Percentiles rank a stretch among this genome's conserved stretches.
Conservation (phyloP, 257 asterid genomes). For the Oldenlandia corymbosa region DNA sequence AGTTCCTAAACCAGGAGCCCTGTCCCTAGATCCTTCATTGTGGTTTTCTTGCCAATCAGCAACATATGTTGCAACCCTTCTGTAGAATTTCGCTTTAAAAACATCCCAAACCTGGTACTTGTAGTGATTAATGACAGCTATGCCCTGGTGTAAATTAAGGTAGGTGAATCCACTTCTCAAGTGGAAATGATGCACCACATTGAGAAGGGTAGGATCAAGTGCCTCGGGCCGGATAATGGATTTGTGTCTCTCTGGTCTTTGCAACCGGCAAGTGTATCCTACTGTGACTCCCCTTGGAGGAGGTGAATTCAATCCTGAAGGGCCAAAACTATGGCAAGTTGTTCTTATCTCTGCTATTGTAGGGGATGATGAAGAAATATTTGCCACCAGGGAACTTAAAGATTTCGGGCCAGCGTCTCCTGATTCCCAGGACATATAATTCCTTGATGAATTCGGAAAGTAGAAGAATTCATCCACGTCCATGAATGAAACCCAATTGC, state of each 20-base stretch:
- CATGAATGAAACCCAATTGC: slow-evolving; percentile 88
- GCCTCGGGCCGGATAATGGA: slow-evolving; percentile 77
- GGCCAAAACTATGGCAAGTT: slow-evolving; percentile 87
- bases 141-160: slow-evolving; percentile 55
- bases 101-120: slow-evolving; percentile 95
- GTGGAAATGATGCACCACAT: slow-evolving; percentile 84
- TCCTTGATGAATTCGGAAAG: slow-evolving; percentile 51
- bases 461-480: slow-evolving; percentile 93
- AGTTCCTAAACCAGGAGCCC: slow-evolving; percentile 96
- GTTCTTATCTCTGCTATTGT: slow-evolving; percentile 73
- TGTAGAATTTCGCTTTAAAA: slow-evolving; percentile 68
- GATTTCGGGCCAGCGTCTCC: slow-evolving; percentile 52
- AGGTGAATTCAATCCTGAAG: slow-evolving; percentile 61
- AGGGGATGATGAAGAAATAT: slow-evolving; percentile 47
- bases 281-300: slow-evolving; percentile 74
- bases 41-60: slow-evolving; percentile 86
- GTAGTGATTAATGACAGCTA: slow-evolving; percentile 66
- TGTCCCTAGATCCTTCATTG: slow-evolving; percentile 89
- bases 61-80: slow-evolving; percentile 93
- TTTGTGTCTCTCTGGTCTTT: slow-evolving; percentile 94
- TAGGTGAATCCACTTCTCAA: slow-evolving; percentile 53
- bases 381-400: slow-evolving; percentile 49
- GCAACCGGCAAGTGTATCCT: slow-evolving; percentile 89
- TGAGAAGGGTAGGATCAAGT: slow-evolving; percentile 58
- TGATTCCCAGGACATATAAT: slow-evolving; percentile 24